These are phyloP conservation scores for Linderniella brevidens DNA, from an alignment of 257 asterid genomes.

Conservation along the genomic window DNA sequence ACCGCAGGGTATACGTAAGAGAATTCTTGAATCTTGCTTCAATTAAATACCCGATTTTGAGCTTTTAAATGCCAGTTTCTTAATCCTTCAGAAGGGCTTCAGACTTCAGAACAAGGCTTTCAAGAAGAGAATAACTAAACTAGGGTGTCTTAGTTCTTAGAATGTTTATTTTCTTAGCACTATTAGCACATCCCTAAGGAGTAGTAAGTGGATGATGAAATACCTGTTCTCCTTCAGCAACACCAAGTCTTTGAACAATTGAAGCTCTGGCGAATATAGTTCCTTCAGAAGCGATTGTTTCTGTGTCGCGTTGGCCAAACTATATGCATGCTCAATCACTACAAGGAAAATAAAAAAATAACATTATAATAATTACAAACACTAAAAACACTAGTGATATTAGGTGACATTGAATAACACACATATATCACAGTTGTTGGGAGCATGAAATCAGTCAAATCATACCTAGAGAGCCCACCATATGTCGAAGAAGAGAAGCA, in stretches of 20 bases:
- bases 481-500: slow-evolving; percentile 8
- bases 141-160: no score
- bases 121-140: no score
- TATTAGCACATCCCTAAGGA: neutral
- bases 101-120: no score
- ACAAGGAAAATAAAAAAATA: slow-evolving; percentile 13
- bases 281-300: slow-evolving; percentile 78
- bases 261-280: slow-evolving; percentile 80
- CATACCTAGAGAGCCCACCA: slow-evolving; percentile 90
- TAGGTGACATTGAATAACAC: neutral
- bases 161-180: no score
- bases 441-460: neutral
- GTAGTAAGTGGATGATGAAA: neutral
- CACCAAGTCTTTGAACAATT: slow-evolving; percentile 65
- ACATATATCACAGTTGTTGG: neutral
- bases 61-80: no score
- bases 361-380: neutral
- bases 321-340: slow-evolving; percentile 82
- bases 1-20: no score
- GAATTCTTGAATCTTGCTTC: no score
- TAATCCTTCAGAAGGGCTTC: no score
- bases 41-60: no score
- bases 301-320: slow-evolving; percentile 71
- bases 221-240: slow-evolving; percentile 61
- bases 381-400: neutral